phyloP scores from a whole-genome alignment of 345 rosid genomes.

The Excoecaria agallocha region DNA sequence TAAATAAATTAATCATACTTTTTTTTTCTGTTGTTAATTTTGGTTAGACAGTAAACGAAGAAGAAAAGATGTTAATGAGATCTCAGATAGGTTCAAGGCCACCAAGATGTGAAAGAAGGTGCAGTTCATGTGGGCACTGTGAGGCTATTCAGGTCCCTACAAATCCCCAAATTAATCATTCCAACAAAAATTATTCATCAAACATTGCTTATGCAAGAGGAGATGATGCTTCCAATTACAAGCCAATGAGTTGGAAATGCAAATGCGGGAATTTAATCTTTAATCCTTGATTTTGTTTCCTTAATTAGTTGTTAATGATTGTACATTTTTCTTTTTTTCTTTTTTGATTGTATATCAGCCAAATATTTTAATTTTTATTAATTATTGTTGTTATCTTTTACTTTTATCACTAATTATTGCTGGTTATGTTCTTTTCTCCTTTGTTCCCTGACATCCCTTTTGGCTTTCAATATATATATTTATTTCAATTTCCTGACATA shows the following conservation, averaged over 20 bases:
- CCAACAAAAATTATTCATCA: slow-evolving; percentile 27
- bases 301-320: background rate
- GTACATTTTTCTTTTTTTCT: slow-evolving; percentile 11
- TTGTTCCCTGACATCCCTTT: slow-evolving; percentile 8
- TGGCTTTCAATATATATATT: background rate
- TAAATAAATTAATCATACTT: background rate
- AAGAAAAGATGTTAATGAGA: slow-evolving; percentile 43
- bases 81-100: slow-evolving; percentile 82
- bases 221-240: slow-evolving; percentile 66
- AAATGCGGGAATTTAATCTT: slow-evolving; percentile 87
- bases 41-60: slow-evolving; percentile 34
- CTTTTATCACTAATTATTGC: background rate
- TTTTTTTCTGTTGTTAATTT: background rate
- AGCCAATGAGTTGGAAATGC: slow-evolving; percentile 97
- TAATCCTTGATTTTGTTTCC: slow-evolving; percentile 51
- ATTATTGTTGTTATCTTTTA: background rate
- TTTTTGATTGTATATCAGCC: background rate
- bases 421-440: background rate
- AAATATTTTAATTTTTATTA: slow-evolving; percentile 1
- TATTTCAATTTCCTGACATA: background rate
- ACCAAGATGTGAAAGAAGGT: slow-evolving; percentile 79
- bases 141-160: slow-evolving; percentile 90
- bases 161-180: slow-evolving; percentile 48
- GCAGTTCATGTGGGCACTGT: slow-evolving; percentile 73
- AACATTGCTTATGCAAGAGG: slow-evolving; percentile 52